phyloP scores from a whole-genome alignment of 352 stramenopile species.

The Phytopythium sindhum region DNA sequence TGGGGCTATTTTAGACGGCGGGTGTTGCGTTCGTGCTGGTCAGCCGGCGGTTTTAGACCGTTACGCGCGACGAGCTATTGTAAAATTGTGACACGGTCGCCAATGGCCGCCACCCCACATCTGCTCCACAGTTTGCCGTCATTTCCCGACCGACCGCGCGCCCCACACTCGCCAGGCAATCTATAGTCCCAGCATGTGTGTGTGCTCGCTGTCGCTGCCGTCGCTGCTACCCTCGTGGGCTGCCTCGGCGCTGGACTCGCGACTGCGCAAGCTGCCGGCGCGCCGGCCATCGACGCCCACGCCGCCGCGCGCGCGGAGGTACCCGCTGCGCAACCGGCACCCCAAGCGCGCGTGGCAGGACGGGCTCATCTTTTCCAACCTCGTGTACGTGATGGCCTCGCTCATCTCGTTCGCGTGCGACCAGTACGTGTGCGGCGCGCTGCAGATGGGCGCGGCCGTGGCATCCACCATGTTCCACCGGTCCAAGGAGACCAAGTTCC shows the following conservation, averaged over 20 bases:
- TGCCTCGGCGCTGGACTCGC: conserved; percentile 18
- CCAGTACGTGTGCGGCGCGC: conserved; percentile 68
- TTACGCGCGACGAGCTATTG: conserved; percentile 4
- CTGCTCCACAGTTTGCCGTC: background rate
- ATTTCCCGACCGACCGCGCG: conserved; percentile 1
- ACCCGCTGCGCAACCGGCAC: conserved; percentile 28
- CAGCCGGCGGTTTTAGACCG: background rate
- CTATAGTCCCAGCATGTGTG: conserved; percentile 12
- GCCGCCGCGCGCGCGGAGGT: conserved; percentile 20
- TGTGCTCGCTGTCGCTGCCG: conserved; percentile 30
- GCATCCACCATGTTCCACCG: conserved; percentile 79
- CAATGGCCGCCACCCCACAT: background rate
- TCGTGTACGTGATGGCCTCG: conserved; percentile 68
- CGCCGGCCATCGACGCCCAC: conserved; percentile 22
- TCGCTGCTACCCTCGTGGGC: conserved; percentile 33
- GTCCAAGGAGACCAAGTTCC: conserved; percentile 81
- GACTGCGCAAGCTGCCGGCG: conserved; percentile 33
- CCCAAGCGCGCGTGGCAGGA: conserved; percentile 66
- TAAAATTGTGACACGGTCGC: background rate
- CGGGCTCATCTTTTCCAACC: conserved; percentile 79
- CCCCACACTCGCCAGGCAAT: background rate
- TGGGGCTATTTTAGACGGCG: background rate
- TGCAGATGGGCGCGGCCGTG: conserved; percentile 67
- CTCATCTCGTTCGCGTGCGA: conserved; percentile 67
- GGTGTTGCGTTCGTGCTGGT: background rate